These are phyloP conservation scores for Suillus tomentosus DNA, from an alignment of 768 basidiomycete species.

Conservation along the genomic window DNA sequence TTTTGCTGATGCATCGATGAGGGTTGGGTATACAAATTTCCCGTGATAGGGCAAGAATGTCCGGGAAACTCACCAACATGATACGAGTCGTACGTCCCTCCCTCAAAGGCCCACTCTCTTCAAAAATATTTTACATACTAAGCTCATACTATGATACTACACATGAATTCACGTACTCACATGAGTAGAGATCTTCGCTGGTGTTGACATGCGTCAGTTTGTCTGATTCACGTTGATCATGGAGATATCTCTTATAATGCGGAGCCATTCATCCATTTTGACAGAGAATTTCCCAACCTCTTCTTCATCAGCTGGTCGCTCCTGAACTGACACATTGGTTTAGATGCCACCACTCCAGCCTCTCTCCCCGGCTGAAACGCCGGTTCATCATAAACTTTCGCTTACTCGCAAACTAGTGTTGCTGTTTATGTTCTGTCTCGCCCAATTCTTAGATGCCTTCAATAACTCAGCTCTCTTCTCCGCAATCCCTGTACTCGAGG, in stretches of 20 bases:
- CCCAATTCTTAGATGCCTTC: constrained; percentile 47
- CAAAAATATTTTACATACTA: too few relatives aligned
- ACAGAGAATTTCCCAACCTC: not conserved
- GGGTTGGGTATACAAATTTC: too few relatives aligned
- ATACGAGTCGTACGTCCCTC: too few relatives aligned
- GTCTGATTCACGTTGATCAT: too few relatives aligned
- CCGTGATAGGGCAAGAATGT: too few relatives aligned
- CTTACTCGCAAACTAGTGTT: constrained; percentile 31
- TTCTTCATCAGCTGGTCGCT: not conserved
- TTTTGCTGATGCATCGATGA: too few relatives aligned
- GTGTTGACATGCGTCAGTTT: too few relatives aligned
- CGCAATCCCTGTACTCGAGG: constrained; percentile 38
- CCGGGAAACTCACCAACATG: too few relatives aligned
- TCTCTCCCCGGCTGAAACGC: constrained; percentile 6
- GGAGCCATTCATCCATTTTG: not conserved
- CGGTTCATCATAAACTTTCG: constrained; percentile 20
- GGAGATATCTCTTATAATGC: not conserved
- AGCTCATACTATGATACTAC: too few relatives aligned
- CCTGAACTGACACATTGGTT: not conserved
- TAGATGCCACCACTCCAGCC: constrained; percentile 17
- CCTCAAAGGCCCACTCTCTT: too few relatives aligned
- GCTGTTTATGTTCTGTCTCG: constrained; percentile 40
- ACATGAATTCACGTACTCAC: too few relatives aligned
- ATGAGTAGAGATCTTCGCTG: too few relatives aligned
- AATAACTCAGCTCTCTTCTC: constrained; percentile 44